phyloP scores from a whole-genome alignment of 768 basidiomycete species.

The Fistulinella prunicolor region DNA sequence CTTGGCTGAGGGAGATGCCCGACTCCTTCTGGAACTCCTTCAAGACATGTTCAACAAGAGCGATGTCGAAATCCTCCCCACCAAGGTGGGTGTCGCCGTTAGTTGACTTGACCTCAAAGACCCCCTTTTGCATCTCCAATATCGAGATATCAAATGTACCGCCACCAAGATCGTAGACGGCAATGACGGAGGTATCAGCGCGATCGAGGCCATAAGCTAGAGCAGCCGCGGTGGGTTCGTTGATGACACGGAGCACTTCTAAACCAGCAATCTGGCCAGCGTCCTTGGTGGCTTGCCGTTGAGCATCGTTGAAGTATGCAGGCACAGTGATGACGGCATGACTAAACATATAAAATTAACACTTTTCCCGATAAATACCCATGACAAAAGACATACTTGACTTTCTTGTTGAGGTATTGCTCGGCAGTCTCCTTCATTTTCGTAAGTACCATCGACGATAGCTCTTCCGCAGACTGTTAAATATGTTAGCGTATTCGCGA shows the following conservation, averaged over 20 bases:
- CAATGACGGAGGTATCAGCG: constrained; percentile 77
- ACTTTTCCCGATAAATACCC: neutral
- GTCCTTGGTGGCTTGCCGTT: constrained; percentile 97
- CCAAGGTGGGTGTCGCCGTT: constrained; percentile 99
- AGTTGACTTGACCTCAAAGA: constrained; percentile 99
- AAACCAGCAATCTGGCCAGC: constrained; percentile 97
- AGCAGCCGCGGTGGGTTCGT: constrained; percentile 98
- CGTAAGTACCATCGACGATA: constrained; percentile 81
- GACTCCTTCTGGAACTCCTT: constrained; percentile 93
- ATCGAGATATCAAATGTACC: constrained; percentile 99
- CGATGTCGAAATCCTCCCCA: constrained; percentile 94
- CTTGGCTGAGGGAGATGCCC: constrained; percentile 75
- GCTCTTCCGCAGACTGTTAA: constrained; percentile 73
- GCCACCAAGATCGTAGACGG: constrained; percentile 97
- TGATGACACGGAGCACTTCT: constrained; percentile 97
- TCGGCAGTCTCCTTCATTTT: constrained; percentile 98
- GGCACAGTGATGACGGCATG: constrained; percentile 94
- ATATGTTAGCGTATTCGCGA: neutral
- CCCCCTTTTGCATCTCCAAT: constrained; percentile 98
- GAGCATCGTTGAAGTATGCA: constrained; percentile 99
- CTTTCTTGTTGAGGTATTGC: constrained; percentile 86
- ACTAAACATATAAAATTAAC: constrained; percentile 34
- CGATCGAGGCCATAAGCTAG: constrained; percentile 97
- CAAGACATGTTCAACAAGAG: constrained; percentile 81
- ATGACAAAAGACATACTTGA: constrained; percentile 64